phyloP scores from a whole-genome alignment of 2,329 filamentous ascomycete genomes.

The Pseudogymnoascus sp. region DNA sequence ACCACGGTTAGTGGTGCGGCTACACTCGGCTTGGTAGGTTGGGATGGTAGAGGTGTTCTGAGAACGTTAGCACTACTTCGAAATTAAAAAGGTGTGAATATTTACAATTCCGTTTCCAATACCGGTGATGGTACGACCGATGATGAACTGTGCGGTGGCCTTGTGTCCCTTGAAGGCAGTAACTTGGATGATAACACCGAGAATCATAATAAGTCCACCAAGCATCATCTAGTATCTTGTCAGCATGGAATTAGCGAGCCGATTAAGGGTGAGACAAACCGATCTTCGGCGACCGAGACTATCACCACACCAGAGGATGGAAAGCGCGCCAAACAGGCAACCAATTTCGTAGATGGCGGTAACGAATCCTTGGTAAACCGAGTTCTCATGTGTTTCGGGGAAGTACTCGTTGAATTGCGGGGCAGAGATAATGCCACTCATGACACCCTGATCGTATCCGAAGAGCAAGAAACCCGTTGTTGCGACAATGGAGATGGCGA shows the following conservation, averaged over 20 bases:
- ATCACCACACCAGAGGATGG: constrained; percentile 43
- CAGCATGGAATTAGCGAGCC: constrained; percentile 30
- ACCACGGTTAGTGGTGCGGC: constrained; percentile 36
- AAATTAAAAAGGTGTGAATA: not conserved
- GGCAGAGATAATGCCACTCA: constrained; percentile 64
- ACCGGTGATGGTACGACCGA: constrained; percentile 42
- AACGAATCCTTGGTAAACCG: constrained; percentile 38
- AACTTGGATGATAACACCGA: constrained; percentile 43
- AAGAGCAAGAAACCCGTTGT: constrained; percentile 78
- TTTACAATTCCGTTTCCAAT: constrained; percentile 41
- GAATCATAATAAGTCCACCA: constrained; percentile 49
- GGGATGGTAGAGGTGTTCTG: constrained; percentile 39
- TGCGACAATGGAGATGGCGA: constrained; percentile 61
- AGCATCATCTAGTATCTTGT: constrained; percentile 37
- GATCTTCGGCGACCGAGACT: constrained; percentile 47
- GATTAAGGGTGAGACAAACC: constrained; percentile 45
- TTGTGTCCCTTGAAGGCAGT: constrained; percentile 27
- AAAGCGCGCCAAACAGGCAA: constrained; percentile 45
- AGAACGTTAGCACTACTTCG: not conserved
- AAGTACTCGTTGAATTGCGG: constrained; percentile 80
- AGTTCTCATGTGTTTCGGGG: constrained; percentile 46
- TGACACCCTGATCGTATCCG: constrained; percentile 82
- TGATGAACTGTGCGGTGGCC: constrained; percentile 47
- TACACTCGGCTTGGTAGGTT: constrained; percentile 58
- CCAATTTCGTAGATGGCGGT: constrained; percentile 49